Evolutionary conservation across 164 flowering plant species (phyloP).

Genomic region (Umbellularia californica): DNA sequence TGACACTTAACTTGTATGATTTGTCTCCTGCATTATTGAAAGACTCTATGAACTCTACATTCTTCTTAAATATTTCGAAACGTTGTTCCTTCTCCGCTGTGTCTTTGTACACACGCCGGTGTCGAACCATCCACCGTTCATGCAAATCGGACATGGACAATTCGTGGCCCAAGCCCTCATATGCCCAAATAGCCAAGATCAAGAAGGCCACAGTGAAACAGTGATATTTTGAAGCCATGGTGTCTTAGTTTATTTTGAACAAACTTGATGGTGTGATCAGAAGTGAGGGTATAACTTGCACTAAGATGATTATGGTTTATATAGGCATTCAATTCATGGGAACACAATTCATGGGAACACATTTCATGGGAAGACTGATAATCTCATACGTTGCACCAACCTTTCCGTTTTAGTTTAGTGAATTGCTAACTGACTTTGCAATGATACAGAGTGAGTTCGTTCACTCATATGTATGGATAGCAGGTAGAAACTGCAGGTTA

Average conservation of each 20-base stretch:
- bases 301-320: no score
- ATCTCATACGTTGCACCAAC: no score
- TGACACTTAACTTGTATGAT: conserved; percentile 21
- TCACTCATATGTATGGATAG: no score
- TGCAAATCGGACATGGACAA: not conserved
- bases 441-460: no score
- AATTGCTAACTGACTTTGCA: no score
- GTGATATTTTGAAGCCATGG: not conserved
- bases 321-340: no score
- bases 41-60: not conserved
- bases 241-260: not conserved
- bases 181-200: not conserved
- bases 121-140: not conserved
- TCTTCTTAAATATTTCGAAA: not conserved
- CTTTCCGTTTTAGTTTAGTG: no score
- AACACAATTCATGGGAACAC: no score
- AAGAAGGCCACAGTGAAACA: not conserved
- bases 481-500: no score
- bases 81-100: not conserved
- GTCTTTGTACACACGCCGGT: not conserved
- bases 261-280: no score
- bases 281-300: no score
- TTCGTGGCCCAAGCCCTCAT: not conserved
- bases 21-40: not conserved
- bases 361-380: no score